Evolutionary conservation across 139 green algal species (phyloP), one percentile per base, ranked within the genome.

Genomic region (Micractinium conductrix): DNA sequence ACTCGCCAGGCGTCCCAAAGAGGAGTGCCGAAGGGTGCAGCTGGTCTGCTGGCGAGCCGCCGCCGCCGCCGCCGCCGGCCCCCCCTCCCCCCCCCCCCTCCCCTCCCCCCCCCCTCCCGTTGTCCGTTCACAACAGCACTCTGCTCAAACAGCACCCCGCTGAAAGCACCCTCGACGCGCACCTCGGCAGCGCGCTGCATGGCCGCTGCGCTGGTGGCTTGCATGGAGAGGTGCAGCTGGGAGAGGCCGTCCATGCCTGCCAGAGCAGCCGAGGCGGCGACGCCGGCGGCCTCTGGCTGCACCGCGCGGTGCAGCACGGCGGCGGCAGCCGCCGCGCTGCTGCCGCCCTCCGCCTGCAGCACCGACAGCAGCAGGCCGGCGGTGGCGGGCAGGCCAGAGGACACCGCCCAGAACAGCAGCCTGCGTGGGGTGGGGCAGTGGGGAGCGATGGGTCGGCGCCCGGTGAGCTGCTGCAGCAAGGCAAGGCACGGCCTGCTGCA

Each of bases 131-230:
- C n/a, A n/a, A n/a, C n/a, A n/a, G n/a, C n/a, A n/a, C n/a, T n/a
- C n/a, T n/a, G n/a, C n/a, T n/a, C n/a, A n/a, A n/a, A n/a, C n/a
- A n/a, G n/a, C n/a, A n/a, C n/a, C n/a, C n/a, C n/a, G n/a, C n/a
- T n/a, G n/a, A n/a, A n/a, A n/a, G n/a, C n/a, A n/a, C n/a, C n/a
- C n/a, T n/a, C n/a, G n/a, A 62, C 19, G 53, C 53, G 10, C 76
- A 82, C 76, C 76, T 82, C 76, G 19, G 65, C 79, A 19, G 76
- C 76, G 16, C 83, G 83, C 38, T 72, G 83, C 74, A 85, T 63
- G 4, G 84, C 65, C 0, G 74, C 75, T 9, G 76, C 72, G 16
- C 33, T 60, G 43, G 60, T 86, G 24, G 44, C 62, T 24, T 84
- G 74, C 24, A n/a, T 37, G 14, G 60, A 70, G 4, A 75, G 43